Base-by-base conservation (phyloP, 176 grass and related monocot species). In the Tuctoria greenei region DNA sequence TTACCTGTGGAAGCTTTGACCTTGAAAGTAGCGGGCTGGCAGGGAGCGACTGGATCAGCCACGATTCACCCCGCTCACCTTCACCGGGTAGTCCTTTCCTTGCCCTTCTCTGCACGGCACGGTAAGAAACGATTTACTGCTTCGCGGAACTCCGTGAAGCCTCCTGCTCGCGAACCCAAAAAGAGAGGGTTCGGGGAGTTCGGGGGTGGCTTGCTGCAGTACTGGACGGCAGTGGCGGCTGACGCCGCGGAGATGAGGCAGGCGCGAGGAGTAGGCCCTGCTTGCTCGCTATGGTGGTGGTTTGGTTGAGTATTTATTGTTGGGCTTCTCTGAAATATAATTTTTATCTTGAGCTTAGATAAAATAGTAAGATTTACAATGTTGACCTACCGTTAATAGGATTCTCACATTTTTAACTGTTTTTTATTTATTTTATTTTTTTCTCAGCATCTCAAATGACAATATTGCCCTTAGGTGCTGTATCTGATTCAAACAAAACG, bases 11-110 rank as follows among this genome's bases (percentile, higher is more conserved):
- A n/a, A n/a, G n/a, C n/a, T n/a, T n/a, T n/a, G n/a, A n/a, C n/a
- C n/a, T n/a, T n/a, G n/a, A n/a, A 98, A 38, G 68, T 90, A 63
- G 87, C 85, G 15, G 40, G 47, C 61, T 74, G 11, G 81, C 95
- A 89, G 54, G 75, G 64, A 3, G 47, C 23, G 78, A 98, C 26
- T 39, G 86, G 95, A 84, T 92, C 61, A 15, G 91, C 91, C 49
- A 69, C 73, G 63, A 98, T 94, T 66, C 49, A 98, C 84, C 17
- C 84, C 74, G 61, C 47, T 98, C 27, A 95, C 89, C 80, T 89
- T 86, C 80, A 98, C 95, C 43, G 79, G 79, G 84, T 98, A 94
- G 42, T n/a, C n/a, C n/a, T n/a, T n/a, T 90, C 15, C 46, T 72
- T 81, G 18, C 16, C n/a, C 26, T 82, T 92, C 12, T 82, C 91